phyloP scores from a whole-genome alignment of 305 asterid genomes.

The Solanum chacoense region DNA sequence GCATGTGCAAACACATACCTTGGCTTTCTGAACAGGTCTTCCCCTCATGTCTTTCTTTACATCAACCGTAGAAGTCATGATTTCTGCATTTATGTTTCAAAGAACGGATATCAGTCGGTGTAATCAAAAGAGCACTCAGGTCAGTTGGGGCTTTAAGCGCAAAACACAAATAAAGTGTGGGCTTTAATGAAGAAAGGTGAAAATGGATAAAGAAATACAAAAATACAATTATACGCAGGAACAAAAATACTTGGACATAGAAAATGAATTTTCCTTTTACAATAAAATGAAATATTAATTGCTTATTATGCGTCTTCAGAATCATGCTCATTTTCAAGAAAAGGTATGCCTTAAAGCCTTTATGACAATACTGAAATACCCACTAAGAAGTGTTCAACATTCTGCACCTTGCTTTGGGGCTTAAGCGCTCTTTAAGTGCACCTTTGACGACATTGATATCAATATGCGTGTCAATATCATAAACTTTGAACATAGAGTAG shows the following conservation, averaged over 20 bases:
- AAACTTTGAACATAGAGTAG: not conserved
- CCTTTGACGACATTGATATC: not conserved
- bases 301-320: not conserved
- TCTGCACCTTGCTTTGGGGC: not conserved
- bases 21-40: constrained; percentile 64
- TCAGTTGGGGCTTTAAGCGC: not conserved
- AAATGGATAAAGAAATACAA: not conserved
- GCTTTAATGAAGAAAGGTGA: not conserved
- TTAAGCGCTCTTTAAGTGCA: not conserved
- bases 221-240: not conserved
- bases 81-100: constrained; percentile 28
- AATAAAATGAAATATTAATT: not conserved
- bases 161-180: not conserved
- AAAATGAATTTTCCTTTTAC: not conserved
- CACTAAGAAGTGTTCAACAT: not conserved
- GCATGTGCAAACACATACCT: constrained; percentile 26
- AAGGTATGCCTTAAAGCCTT: not conserved
- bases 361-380: not conserved
- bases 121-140: not conserved
- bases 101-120: not conserved
- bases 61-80: constrained; percentile 73
- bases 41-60: constrained; percentile 64
- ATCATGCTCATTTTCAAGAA: not conserved
- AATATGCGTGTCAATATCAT: not conserved
- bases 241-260: not conserved